These are phyloP conservation scores for Didymella sp. DNA, from an alignment of 2,329 filamentous ascomycete species.

Conservation along the genomic window DNA sequence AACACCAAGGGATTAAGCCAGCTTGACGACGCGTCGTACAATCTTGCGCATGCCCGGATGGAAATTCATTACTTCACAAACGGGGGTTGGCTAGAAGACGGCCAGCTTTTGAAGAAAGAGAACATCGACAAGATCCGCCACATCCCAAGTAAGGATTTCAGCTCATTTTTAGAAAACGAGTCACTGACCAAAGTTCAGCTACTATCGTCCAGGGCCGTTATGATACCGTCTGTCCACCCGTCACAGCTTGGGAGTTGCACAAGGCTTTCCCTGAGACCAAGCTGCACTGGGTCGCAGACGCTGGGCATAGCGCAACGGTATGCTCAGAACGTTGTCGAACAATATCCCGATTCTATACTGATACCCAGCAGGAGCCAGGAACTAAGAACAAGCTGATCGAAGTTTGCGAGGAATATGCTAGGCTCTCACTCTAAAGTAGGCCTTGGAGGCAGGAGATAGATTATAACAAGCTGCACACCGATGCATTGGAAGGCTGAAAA, in stretches of 20 bases:
- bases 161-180: neutral
- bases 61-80: slow-evolving; percentile 56
- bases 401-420: slow-evolving; percentile 34
- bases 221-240: slow-evolving; percentile 55
- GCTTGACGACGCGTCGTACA: slow-evolving; percentile 42
- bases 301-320: slow-evolving; percentile 44
- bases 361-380: slow-evolving; percentile 31
- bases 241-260: slow-evolving; percentile 54
- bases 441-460: neutral
- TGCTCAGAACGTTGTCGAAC: neutral
- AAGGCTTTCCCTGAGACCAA: slow-evolving; percentile 48
- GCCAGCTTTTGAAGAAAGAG: slow-evolving; percentile 47
- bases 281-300: slow-evolving; percentile 43
- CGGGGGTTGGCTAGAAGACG: slow-evolving; percentile 52
- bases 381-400: slow-evolving; percentile 37
- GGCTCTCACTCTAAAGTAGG: neutral
- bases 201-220: slow-evolving; percentile 57
- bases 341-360: neutral
- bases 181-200: slow-evolving; percentile 14
- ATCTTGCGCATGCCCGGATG: slow-evolving; percentile 51
- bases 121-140: slow-evolving; percentile 47
- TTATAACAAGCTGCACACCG: neutral
- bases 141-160: slow-evolving; percentile 38
- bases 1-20: slow-evolving; percentile 26
- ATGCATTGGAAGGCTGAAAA: neutral